phyloP scores from a whole-genome alignment of 768 basidiomycete species.

The Agrocybe pediades region DNA sequence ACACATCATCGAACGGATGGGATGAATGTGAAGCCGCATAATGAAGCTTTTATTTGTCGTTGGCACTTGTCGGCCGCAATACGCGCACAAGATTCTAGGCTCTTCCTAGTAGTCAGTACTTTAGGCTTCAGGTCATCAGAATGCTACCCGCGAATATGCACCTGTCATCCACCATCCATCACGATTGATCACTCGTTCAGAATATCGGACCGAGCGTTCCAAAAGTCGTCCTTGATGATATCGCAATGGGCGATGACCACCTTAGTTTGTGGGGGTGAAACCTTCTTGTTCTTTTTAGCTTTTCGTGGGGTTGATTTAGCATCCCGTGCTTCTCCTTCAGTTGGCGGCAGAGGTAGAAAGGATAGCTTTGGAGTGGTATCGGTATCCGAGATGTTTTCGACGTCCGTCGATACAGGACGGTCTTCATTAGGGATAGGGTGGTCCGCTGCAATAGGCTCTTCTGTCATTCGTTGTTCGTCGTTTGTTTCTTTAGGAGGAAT shows the following conservation, averaged over 20 bases:
- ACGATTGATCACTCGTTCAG: slow-evolving; percentile 30
- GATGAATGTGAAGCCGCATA: too few species aligned
- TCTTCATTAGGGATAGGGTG: background rate
- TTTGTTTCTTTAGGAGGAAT: background rate
- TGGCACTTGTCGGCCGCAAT: too few species aligned
- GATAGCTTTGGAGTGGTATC: background rate
- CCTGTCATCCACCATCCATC: background rate
- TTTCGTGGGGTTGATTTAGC: slow-evolving; percentile 14
- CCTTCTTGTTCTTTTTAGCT: slow-evolving; percentile 27
- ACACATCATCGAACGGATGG: too few species aligned
- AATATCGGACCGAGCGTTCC: slow-evolving; percentile 61
- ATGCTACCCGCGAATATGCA: background rate
- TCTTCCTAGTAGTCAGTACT: background rate
- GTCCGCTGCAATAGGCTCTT: background rate
- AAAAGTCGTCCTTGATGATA: slow-evolving; percentile 81
- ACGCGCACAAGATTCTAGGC: too few species aligned
- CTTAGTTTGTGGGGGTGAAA: slow-evolving; percentile 42
- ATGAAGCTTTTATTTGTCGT: too few species aligned
- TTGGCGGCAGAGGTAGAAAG: background rate
- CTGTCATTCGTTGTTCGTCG: background rate
- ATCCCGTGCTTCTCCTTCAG: slow-evolving; percentile 13
- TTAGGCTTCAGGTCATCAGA: background rate
- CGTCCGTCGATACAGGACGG: background rate
- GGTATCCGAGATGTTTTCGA: background rate
- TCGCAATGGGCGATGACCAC: slow-evolving; percentile 77